Conservation (phyloP, 306 rosid species). For the Quercus alba region DNA sequence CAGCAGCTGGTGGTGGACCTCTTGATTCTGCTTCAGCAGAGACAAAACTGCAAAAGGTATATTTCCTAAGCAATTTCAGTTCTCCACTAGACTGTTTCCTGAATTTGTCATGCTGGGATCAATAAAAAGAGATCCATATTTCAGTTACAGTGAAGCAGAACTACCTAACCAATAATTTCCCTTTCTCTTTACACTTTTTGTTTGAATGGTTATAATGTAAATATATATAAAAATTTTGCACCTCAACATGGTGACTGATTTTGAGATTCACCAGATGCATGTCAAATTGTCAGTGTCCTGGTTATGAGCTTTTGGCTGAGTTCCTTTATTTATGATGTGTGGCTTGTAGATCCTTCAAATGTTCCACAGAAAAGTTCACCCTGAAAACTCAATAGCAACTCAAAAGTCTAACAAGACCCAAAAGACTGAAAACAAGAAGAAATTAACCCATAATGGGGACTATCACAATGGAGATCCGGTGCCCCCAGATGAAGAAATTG, state of each 20-base stretch:
- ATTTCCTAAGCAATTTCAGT: neutral
- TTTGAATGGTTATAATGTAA: too few relatives aligned
- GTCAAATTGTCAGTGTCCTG: neutral
- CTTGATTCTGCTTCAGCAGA: conserved; percentile 63
- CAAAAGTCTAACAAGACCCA: conserved; percentile 38
- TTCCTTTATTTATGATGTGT: conserved; percentile 9
- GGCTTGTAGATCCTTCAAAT: conserved; percentile 77
- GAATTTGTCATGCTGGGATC: neutral
- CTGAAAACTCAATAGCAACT: conserved; percentile 47
- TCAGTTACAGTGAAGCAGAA: too few relatives aligned
- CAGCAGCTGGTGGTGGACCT: conserved; percentile 32
- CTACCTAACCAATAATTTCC: too few relatives aligned
- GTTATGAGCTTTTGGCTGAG: conserved; percentile 14
- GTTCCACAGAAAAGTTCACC: conserved; percentile 87
- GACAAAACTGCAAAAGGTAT: conserved; percentile 77
- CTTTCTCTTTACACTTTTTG: too few relatives aligned
- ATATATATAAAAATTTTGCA: neutral
- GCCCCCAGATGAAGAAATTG: conserved; percentile 51
- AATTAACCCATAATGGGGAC: conserved; percentile 35
- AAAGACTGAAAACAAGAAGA: conserved; percentile 58
- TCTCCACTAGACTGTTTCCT: neutral
- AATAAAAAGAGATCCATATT: neutral
- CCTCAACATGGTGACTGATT: neutral
- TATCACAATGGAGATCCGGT: conserved; percentile 38
- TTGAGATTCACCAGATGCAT: neutral